phyloP scores from a whole-genome alignment of 1,139 yeast species.

The Blastobotrys illinoisensis region DNA sequence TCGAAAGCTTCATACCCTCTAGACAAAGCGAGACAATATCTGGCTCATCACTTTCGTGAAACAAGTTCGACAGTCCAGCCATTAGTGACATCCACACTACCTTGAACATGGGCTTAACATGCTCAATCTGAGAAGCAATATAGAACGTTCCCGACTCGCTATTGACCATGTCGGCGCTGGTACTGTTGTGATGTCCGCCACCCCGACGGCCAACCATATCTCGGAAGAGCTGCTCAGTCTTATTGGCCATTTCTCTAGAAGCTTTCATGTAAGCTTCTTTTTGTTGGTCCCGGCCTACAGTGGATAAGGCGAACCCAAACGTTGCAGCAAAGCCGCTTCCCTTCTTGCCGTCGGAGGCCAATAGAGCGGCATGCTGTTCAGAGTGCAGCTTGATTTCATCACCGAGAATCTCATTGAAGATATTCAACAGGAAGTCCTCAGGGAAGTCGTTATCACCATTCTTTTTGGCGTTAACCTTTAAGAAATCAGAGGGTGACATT shows the following conservation, averaged over 20 bases:
- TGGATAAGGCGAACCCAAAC: constrained; percentile 51
- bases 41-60: constrained; percentile 79
- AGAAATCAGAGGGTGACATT: constrained; percentile 84
- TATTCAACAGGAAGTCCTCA: constrained; percentile 57
- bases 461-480: constrained; percentile 84
- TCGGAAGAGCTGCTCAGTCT: constrained; percentile 81
- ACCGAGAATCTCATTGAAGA: constrained; percentile 69
- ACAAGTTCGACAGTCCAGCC: constrained; percentile 91
- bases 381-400: constrained; percentile 88
- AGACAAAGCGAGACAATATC: constrained; percentile 68
- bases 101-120: constrained; percentile 89
- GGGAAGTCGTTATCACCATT: constrained; percentile 88
- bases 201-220: constrained; percentile 51
- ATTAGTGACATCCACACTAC: constrained; percentile 94
- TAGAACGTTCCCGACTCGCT: constrained; percentile 35
- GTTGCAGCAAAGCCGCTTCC: constrained; percentile 40
- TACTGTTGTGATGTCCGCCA: constrained; percentile 23
- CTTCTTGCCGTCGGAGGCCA: constrained; percentile 54
- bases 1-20: constrained; percentile 79
- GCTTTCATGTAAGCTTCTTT: constrained; percentile 90
- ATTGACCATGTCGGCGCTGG: constrained; percentile 19
- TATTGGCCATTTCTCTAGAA: constrained; percentile 82
- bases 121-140: constrained; percentile 77
- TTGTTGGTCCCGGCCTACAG: constrained; percentile 64
- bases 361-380: constrained; percentile 88